Conservation (phyloP, 2,329 filamentous ascomycete species). For the Stromatinia cepivora region DNA sequence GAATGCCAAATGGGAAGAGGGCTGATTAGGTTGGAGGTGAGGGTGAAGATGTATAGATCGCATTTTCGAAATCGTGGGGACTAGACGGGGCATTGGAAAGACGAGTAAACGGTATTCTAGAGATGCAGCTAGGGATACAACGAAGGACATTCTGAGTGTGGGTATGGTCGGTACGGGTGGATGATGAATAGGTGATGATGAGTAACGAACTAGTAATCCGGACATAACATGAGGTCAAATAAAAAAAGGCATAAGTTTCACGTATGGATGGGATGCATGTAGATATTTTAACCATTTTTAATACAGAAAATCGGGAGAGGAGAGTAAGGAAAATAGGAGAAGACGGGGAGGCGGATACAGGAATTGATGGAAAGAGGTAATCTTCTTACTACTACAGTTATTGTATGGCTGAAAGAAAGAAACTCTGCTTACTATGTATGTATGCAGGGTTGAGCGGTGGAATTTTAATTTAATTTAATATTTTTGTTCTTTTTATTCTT, state of each 20-base stretch:
- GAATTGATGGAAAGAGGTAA: too few species aligned
- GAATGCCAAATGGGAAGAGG: constrained; percentile 34
- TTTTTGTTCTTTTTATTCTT: too few species aligned
- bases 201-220: neutral
- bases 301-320: neutral
- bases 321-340: neutral
- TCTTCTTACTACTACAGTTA: too few species aligned
- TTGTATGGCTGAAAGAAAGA: too few species aligned
- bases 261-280: neutral
- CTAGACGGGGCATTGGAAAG: neutral
- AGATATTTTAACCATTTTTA: neutral
- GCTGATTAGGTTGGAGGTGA: constrained; percentile 30
- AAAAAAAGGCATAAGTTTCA: constrained; percentile 4
- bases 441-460: too few species aligned
- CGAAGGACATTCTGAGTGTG: neutral
- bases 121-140: neutral
- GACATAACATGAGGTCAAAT: neutral
- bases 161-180: neutral
- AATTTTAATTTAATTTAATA: too few species aligned
- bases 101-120: neutral
- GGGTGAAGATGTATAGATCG: neutral
- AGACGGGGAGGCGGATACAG: neutral
- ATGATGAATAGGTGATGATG: constrained; percentile 3
- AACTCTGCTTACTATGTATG: too few species aligned
- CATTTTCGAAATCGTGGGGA: neutral